Evolutionary conservation across 1,284 basidiomycete genomes (phyloP), one percentile per base, ranked within the genome.

Genomic region (Fistulinella staudtii): DNA sequence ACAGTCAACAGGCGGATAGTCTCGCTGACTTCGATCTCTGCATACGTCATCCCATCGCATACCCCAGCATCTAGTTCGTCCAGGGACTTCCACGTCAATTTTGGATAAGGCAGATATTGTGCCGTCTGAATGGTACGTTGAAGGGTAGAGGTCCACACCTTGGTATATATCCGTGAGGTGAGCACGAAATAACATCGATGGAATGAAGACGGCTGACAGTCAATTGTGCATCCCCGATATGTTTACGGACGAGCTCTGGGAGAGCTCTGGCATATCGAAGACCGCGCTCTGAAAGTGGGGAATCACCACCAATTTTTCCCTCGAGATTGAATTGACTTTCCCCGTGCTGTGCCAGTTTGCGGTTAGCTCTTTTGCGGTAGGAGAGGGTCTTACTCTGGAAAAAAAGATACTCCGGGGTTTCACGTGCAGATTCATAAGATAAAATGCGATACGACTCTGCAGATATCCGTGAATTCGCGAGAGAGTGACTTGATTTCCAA

Each of bases 11-110:
- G 11, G 21, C 23, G 13, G 11, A 8, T 14, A 36, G 22, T 25
- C 36, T 21, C 29, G 59, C 68, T 39, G 43, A 89, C 91, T 75
- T 94, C 95, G 46, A 99, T 98, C 74, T 99, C 95, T 70, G 93
- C 88, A 63, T 99, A 99, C 1, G 96, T 99, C 96, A 99, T 99
- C 11, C 88, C 93, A 67, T 99, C 96, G 60, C 96, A 99, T 13
- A 99, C 96, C 31, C 96, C 95, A 3, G 96, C 96, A 66, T 99
- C 96, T 10, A 99, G 76, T 67, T 99, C 96, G 61, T 99, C 96
- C 27, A 99, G 73, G 4, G 92, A 93, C 67, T 99, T 99, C 96
- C 96, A 99, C 1, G 94, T 97, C 52, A 99, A 73, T 63, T 99
- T 96, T 34, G 85, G 77, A 63, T 94, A 98, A 1, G 88, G 82